Conservation (phyloP, 257 asterid species). For the Phtheirospermum japonicum region DNA sequence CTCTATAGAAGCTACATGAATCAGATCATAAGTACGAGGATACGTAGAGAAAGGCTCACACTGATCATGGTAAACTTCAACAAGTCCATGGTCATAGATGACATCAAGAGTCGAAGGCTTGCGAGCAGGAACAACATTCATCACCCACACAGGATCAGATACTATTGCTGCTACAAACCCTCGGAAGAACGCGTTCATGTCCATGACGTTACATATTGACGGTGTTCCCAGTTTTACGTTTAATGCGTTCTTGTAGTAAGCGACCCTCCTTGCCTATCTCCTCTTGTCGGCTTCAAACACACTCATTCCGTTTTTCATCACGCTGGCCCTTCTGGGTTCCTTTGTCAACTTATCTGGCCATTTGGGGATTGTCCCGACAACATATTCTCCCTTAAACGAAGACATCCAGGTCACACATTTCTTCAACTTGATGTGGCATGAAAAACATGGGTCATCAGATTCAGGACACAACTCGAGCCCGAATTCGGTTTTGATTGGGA, state of each 20-base stretch:
- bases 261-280: conserved; percentile 73
- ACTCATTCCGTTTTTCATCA: conserved; percentile 60
- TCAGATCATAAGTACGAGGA: conserved; percentile 94
- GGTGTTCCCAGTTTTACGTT: conserved; percentile 78
- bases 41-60: conserved; percentile 98
- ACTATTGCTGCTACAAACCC: conserved; percentile 86
- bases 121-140: conserved; percentile 87
- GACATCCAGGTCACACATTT: conserved; percentile 74
- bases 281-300: conserved; percentile 84
- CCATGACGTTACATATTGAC: conserved; percentile 88
- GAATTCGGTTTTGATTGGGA: conserved; percentile 72
- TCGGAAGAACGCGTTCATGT: conserved; percentile 95
- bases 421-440: conserved; percentile 89
- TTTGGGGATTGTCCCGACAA: conserved; percentile 71
- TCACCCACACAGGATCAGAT: conserved; percentile 93
- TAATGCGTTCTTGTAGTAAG: conserved; percentile 74
- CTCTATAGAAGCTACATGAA: conserved; percentile 74
- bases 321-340: conserved; percentile 74
- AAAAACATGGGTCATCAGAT: conserved; percentile 72
- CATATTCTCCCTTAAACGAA: conserved; percentile 57
- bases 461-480: conserved; percentile 68
- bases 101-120: conserved; percentile 79
- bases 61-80: conserved; percentile 95
- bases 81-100: conserved; percentile 89
- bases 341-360: conserved; percentile 79